These are phyloP conservation scores for Ceratobasidium sp. DNA, from an alignment of 1,284 basidiomycete genomes.

Conservation along the genomic window DNA sequence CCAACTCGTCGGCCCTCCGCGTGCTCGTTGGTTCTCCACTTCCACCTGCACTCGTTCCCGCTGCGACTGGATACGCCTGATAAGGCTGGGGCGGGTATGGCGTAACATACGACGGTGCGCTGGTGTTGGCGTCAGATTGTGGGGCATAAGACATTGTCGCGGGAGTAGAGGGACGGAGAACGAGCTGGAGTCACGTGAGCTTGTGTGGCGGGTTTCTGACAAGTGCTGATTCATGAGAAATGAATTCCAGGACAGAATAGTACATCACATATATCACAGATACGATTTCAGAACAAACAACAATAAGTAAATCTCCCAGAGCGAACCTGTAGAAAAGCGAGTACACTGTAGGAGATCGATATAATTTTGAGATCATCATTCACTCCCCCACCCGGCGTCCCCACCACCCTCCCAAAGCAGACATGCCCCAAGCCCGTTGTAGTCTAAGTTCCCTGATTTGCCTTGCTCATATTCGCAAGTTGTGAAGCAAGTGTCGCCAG, in stretches of 20 bases:
- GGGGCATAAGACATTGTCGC: conserved; percentile 39
- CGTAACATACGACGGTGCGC: conserved; percentile 26
- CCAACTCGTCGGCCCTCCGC: conserved; percentile 67
- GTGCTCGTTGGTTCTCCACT: conserved; percentile 29
- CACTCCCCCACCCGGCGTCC: not conserved
- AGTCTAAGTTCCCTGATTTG: conserved; percentile 10
- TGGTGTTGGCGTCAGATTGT: conserved; percentile 19
- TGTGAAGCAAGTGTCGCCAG: conserved; percentile 23
- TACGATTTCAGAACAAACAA: not conserved
- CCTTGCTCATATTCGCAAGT: conserved; percentile 32
- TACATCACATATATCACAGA: not conserved
- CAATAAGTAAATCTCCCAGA: not conserved
- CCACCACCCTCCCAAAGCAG: not conserved
- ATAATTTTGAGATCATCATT: not conserved
- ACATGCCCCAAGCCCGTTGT: not conserved
- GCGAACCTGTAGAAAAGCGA: not conserved
- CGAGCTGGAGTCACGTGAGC: conserved; percentile 24
- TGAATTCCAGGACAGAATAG: not conserved
- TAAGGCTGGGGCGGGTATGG: conserved; percentile 34
- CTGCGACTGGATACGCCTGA: conserved; percentile 15
- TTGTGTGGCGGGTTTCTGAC: not conserved
- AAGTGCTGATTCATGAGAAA: not conserved
- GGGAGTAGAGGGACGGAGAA: not conserved
- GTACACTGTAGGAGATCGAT: not conserved
- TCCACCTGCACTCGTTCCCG: conserved; percentile 16